phyloP scores from a whole-genome alignment of 768 basidiomycete genomes.

The Psilocybe subaeruginosa region DNA sequence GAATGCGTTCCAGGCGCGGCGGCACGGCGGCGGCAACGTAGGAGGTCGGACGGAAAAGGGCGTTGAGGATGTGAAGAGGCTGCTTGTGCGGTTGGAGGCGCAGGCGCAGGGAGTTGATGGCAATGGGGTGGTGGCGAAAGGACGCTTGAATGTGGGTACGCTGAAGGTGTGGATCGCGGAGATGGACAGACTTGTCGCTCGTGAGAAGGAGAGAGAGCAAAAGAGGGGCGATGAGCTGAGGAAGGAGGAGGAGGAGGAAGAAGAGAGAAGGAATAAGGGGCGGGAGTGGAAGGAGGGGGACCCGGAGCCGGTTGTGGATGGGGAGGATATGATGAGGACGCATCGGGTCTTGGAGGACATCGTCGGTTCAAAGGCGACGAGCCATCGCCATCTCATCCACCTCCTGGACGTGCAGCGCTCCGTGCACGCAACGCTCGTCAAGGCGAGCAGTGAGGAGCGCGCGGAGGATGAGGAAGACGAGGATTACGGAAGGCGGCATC shows the following conservation, averaged over 20 bases:
- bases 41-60: too few relatives aligned
- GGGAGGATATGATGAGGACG: background rate
- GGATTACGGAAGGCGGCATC: conserved; percentile 3
- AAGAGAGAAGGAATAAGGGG: background rate
- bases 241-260: background rate
- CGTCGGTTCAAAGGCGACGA: background rate
- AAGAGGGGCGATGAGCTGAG: background rate
- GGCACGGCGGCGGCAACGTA: background rate
- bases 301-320: background rate
- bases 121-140: background rate
- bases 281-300: conserved; percentile 5
- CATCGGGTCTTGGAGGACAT: conserved; percentile 15
- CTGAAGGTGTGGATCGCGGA: conserved; percentile 11
- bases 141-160: conserved; percentile 4
- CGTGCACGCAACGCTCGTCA: conserved; percentile 19
- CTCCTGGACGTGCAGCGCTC: conserved; percentile 29
- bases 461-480: conserved; percentile 9
- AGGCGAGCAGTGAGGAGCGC: conserved; percentile 2
- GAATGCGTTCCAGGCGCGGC: background rate
- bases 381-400: conserved; percentile 22
- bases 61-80: too few relatives aligned
- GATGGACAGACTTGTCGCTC: conserved; percentile 3
- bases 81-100: background rate
- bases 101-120: background rate
- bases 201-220: background rate